Evolutionary conservation across 2,329 filamentous ascomycete species (phyloP), one percentile per base, ranked within the genome.

Genomic region (Hypoxylon sp.): DNA sequence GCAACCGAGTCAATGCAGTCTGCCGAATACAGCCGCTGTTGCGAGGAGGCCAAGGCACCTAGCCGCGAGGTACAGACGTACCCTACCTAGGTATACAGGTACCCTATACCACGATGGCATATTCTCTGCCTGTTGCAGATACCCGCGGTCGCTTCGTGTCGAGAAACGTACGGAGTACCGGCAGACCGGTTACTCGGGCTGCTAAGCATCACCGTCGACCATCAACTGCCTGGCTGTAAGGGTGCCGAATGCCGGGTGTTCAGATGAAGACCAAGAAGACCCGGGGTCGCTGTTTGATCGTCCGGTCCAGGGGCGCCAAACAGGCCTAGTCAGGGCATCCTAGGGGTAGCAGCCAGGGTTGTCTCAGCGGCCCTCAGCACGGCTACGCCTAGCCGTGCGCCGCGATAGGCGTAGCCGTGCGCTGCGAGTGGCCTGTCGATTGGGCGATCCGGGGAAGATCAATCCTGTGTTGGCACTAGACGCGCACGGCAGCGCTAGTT

Each of bases 201-300:
- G n/a, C n/a, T n/a, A n/a, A n/a, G n/a, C n/a, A n/a, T n/a, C n/a
- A n/a, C n/a, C n/a, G n/a, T n/a, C n/a, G n/a, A n/a, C n/a, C n/a
- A n/a, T n/a, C n/a, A n/a, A n/a, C n/a, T n/a, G n/a, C n/a, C 23
- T 43, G 42, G 45, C 59, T 46, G 50, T 27, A 50, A 15, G 49
- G 24, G 46, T n/a, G 46, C 21, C 24, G 26, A n/a, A n/a, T n/a
- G n/a, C n/a, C 8, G 26, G 26, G 13, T 7, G 26, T 15, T 17
- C n/a, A 45, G 48, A 43, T 53, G 46, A 40, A 49, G 62, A 55
- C 54, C 37, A 54, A 58, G 42, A n/a, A 45, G 43, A 48, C 33
- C 51, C 55, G 54, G 49, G 55, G 58, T 63, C 45, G 56, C 29
- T 33, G 66, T 67, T 62, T 68, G 66, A 68, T 67, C 67, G 48